These are phyloP conservation scores for Fusarium fracticaudum DNA, from an alignment of 2,329 filamentous ascomycete species.

Conservation along the genomic window DNA sequence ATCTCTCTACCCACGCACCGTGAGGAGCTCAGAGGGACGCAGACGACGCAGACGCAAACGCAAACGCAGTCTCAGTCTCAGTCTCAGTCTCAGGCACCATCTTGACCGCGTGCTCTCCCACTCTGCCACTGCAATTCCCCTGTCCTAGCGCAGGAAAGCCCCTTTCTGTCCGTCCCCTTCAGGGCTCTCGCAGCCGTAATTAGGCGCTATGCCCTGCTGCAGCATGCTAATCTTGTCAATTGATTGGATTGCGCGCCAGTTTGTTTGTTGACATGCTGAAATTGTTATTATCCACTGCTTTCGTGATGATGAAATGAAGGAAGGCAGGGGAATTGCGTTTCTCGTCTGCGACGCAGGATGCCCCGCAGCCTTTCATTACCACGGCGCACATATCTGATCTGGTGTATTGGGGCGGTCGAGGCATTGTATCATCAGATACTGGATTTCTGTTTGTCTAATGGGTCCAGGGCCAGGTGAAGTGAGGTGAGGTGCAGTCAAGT, in stretches of 20 bases:
- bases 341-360: slow-evolving; percentile 29
- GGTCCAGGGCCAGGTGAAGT: not conserved
- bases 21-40: not conserved
- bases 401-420: slow-evolving; percentile 14
- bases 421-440: slow-evolving; percentile 19
- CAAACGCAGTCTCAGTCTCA: not conserved
- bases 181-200: slow-evolving; percentile 29
- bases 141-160: slow-evolving; percentile 38
- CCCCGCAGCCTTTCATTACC: slow-evolving; percentile 35
- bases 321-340: slow-evolving; percentile 35
- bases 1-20: slow-evolving; percentile 4
- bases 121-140: slow-evolving; percentile 30
- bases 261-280: slow-evolving; percentile 44
- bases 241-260: slow-evolving; percentile 36
- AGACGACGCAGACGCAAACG: not conserved
- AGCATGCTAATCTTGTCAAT: slow-evolving; percentile 10
- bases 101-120: slow-evolving; percentile 29
- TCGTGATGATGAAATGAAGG: slow-evolving; percentile 10
- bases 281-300: slow-evolving; percentile 43
- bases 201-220: slow-evolving; percentile 35
- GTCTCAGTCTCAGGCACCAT: slow-evolving; percentile 38
- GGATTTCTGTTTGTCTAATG: slow-evolving; percentile 8
- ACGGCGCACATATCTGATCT: slow-evolving; percentile 29
- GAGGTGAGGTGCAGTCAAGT: slow-evolving; percentile 19
- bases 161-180: slow-evolving; percentile 32